Evolutionary conservation across 345 rosid species (phyloP).

Genomic region (Turritis glabra): DNA sequence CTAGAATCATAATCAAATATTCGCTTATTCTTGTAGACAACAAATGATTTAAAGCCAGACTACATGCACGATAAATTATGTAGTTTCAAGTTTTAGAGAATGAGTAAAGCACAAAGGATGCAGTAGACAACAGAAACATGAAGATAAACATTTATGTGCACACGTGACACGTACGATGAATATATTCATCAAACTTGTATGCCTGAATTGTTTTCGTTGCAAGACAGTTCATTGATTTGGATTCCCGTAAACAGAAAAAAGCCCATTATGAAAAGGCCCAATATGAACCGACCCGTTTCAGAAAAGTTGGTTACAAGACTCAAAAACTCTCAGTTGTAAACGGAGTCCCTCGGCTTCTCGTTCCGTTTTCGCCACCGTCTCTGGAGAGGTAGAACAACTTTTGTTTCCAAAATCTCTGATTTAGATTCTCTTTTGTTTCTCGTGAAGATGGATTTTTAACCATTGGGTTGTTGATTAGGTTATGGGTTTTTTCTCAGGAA

Average conservation of each 20-base stretch:
- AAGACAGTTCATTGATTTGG: not conserved
- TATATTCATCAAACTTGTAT: not conserved
- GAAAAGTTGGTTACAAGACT: not conserved
- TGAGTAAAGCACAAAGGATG: not conserved
- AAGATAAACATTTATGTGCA: not conserved
- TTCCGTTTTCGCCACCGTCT: not conserved
- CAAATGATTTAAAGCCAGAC: no score
- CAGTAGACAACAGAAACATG: not conserved
- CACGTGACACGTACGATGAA: not conserved
- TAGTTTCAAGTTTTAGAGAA: not conserved
- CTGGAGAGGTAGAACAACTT: constrained; percentile 4
- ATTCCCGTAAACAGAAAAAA: not conserved
- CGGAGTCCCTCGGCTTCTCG: constrained; percentile 1
- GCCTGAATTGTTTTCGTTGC: not conserved
- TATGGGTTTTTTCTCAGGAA: constrained; percentile 22
- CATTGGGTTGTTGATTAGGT: constrained; percentile 25
- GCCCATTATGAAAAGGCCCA: constrained; percentile 22
- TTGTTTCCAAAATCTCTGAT: not conserved
- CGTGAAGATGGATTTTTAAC: constrained; percentile 1
- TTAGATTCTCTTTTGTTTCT: constrained; percentile 20
- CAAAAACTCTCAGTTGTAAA: not conserved
- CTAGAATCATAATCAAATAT: not conserved
- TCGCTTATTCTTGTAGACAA: no score
- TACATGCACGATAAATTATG: no score
- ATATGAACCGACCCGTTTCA: constrained; percentile 2